Base-by-base conservation (phyloP, 2,329 filamentous ascomycete genomes). In the Plenodomus tracheiphilus region DNA sequence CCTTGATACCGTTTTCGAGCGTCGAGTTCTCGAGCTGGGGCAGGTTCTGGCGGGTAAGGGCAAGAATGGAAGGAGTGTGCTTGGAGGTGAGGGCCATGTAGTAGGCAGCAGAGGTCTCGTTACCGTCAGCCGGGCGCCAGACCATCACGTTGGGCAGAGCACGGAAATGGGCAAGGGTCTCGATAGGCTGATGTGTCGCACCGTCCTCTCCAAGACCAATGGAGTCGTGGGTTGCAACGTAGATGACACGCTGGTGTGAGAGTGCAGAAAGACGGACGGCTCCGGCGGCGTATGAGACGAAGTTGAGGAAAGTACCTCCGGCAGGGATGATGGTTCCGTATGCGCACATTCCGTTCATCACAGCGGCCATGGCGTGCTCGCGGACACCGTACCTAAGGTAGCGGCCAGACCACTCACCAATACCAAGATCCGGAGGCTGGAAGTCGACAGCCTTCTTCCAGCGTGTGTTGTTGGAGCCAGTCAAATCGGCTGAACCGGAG, bases 141-240 rank as follows among this genome's bases (percentile, higher is more conserved):
- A 97, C 93, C 90, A 97, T 96, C 83, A 88, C 89, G 87, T 99
- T 99, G 72, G 94, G 94, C 65, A 97, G 85, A 60, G 94, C 94
- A 75, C 94, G 93, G 91, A 97, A 97, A 80, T 97, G 94, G 53
- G 92, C 88, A 58, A 97, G 86, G 38, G 91, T 96, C 86, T 99
- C 94, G 66, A 99, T 96, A 75, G 94, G 94, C 84, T 99, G 94
- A 81, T 99, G 94, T 49, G 94, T 99, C 64, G 94, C 93, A 58
- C 94, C 94, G 72, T 99, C 94, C 81, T 99, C 94, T 78, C 94
- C 94, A 64, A 97, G 90, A 82, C 94, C 94, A 68, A 99, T 99
- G 61, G 93, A 97, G 84, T 97, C 93, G 84, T 97, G 93, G 65
- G 93, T 97, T 69, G 94, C 93, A 66, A 97, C 84, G 87, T 94